Base-by-base conservation (phyloP, 306 rosid species). In the Senna siamea region DNA sequence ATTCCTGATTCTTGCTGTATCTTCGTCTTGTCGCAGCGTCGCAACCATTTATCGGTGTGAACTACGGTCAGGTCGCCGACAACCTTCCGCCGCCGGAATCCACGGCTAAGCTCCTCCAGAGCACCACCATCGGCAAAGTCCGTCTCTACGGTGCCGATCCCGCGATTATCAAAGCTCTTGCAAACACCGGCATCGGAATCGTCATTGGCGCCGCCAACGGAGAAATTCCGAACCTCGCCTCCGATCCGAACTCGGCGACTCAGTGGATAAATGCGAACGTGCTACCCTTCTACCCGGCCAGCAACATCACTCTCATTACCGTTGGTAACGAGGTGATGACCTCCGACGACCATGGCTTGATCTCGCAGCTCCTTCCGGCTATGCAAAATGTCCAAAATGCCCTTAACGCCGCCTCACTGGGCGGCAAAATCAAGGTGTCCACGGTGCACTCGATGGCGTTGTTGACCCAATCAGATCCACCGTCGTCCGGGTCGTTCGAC, bases 391-490 rank as follows among this genome's bases (percentile, higher is more conserved):
- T 91, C 78, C 89, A 89, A 47, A 79, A 57, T 11, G 97, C 94
- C 61, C 73, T 91, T n/a, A 14, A 50, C 60, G n/a, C 85, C 2
- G 86, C 72, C 0, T 76, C 83, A 0, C 91, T 90, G n/a, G 82
- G 87, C 10, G 87, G 86, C 0, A 85, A 84, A 52, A 83, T 90
- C 46, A 65, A 72, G 62, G 96, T 90, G 38, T 85, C 92, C 14
- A 85, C 92, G 7, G 96, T 90, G 11, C 93, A 90, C 35, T 75
- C 88, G 4, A 90, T 90, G 93, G 70, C 87, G 20, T 64, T 85
- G 70, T 40, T 88, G 75, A 69, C 78, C 30, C 86, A 76, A 65
- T 88, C 90, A 17, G 86, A 81, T 51, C 90, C 90, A 13, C 89
- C 93, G 1, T 88, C 93, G 0, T 77, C 90, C 37, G 93, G 90